Evolutionary conservation across 805 yeast genomes (phyloP), one percentile per base, ranked within the genome.

Genomic region (Vanderwaltozyma verrucispora): DNA sequence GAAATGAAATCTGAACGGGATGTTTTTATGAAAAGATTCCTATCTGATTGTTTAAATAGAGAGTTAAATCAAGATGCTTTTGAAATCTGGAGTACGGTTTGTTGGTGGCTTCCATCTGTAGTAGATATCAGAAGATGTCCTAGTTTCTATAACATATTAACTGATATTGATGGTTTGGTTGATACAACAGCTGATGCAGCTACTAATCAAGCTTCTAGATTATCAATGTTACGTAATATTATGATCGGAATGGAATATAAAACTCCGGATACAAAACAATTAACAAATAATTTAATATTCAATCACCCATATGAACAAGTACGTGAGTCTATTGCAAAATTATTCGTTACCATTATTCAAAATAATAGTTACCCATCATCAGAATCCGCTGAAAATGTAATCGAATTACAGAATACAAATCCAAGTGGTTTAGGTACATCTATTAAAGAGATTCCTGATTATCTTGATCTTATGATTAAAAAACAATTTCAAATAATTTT

Each of bases 241-340:
- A 49, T 77, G 14, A 60, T 72, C 2, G 57, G 71, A n/a, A 47
- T 69, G 10, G 71, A 74, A 1, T 75, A 80, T 74, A 68, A 72
- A 41, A 71, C 70, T 38, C 74, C 74, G 14, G 57, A 68, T 18
- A 63, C 74, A n/a, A 72, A 68, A 7, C 57, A 56, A 2, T 40
- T 70, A 3, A 48, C 74, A 17, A 57, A 67, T 0, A 56, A 55
- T 23, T 54, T 80, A 29, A 65, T 53, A 6, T 55, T 69, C 30
- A 65, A 72, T 32, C 87, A 84, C 53, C 80, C 82, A 5, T 82
- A 82, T 52, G 79, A 77, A 39, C 74, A 75, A 10, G 87, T 88
- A 5, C 67, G 95, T 17, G 75, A 71, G 16, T 76, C 76, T 36
- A 63, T 82, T 35, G 89, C 88, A 0, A 66, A 74, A 2, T 60